These are phyloP conservation scores for Phytophthora capsici DNA, from an alignment of 352 stramenopile genomes.

Conservation along the genomic window DNA sequence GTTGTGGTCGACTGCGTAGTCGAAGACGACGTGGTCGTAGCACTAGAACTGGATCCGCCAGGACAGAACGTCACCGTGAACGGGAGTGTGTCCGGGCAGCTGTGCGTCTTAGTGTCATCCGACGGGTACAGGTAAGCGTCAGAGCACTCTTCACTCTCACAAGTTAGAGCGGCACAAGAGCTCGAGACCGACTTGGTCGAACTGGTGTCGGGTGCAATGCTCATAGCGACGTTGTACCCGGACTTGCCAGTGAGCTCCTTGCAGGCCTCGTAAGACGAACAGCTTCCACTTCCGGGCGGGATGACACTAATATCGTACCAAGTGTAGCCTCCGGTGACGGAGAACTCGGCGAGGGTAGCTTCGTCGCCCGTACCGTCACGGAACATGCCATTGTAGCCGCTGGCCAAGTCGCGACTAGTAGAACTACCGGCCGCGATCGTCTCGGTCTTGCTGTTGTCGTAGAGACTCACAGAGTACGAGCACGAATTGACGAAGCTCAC, in stretches of 20 bases:
- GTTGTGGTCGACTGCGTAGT: constrained; percentile 16
- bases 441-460: constrained; percentile 62
- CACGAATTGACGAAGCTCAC: constrained; percentile 67
- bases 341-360: constrained; percentile 61
- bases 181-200: constrained; percentile 23
- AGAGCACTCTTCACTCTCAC: constrained; percentile 35
- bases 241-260: constrained; percentile 51
- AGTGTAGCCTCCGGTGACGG: constrained; percentile 39
- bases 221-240: constrained; percentile 64
- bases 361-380: constrained; percentile 49
- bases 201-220: constrained; percentile 42
- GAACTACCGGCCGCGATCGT: constrained; percentile 46
- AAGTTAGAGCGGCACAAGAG: constrained; percentile 38
- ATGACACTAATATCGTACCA: constrained; percentile 73
- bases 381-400: constrained; percentile 63
- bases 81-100: constrained; percentile 39
- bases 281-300: constrained; percentile 54
- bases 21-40: constrained; percentile 23
- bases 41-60: constrained; percentile 21
- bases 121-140: constrained; percentile 60
- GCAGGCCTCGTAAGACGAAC: constrained; percentile 49
- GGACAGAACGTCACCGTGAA: constrained; percentile 61
- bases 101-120: constrained; percentile 60
- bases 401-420: constrained; percentile 35
- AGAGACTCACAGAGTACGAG: constrained; percentile 47